Evolutionary conservation across 805 yeast species (phyloP).

Genomic region (Nakazawaea ambrosiae): DNA sequence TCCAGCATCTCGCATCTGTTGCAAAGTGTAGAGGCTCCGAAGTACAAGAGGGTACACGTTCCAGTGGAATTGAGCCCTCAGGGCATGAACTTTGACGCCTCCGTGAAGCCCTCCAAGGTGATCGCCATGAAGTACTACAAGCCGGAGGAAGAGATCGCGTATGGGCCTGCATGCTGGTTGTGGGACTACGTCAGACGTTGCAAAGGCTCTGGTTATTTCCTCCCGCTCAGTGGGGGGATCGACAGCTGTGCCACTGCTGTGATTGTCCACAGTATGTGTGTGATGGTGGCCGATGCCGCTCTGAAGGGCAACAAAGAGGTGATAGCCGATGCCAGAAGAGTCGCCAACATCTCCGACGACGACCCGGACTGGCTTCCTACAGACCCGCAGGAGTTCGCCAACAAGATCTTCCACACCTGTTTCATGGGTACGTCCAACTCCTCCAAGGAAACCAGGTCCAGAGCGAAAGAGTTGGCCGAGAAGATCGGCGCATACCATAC

Average conservation of each 20-base stretch:
- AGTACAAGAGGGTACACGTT: constrained; percentile 51
- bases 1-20: constrained; percentile 65
- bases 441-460: constrained; percentile 72
- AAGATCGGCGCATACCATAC: constrained; percentile 85
- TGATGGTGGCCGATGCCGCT: constrained; percentile 69
- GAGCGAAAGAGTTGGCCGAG: constrained; percentile 72
- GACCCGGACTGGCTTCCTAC: constrained; percentile 70
- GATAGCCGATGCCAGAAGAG: constrained; percentile 60
- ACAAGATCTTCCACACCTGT: constrained; percentile 74
- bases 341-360: constrained; percentile 46
- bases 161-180: constrained; percentile 99
- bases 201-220: constrained; percentile 82
- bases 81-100: constrained; percentile 51
- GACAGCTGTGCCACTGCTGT: constrained; percentile 97
- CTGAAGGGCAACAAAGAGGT: constrained; percentile 68
- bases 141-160: constrained; percentile 95
- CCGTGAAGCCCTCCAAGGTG: constrained; percentile 48
- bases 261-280: constrained; percentile 91
- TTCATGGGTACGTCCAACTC: constrained; percentile 97
- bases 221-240: constrained; percentile 95
- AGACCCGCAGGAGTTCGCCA: constrained; percentile 70
- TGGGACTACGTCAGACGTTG: constrained; percentile 97
- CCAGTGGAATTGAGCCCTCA: constrained; percentile 62
- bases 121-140: constrained; percentile 52
- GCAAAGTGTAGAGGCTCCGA: constrained; percentile 45